Conservation (phyloP, 164 flowering plant species). For the Macadamia integrifolia region DNA sequence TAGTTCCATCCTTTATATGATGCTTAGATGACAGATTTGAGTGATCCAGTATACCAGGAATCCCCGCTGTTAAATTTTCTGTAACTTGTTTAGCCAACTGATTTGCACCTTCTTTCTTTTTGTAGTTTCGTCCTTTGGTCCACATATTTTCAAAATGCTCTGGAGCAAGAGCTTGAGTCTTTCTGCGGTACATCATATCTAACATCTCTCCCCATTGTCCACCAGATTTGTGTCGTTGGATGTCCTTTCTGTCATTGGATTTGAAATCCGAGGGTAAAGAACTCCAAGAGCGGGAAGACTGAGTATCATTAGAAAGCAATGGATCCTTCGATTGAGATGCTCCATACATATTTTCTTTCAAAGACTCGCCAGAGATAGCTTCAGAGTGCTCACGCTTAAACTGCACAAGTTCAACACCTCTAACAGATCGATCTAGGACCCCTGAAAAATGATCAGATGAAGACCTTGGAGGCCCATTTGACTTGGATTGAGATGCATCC, state of each 20-base stretch:
- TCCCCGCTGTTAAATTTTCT: slow-evolving; percentile 22
- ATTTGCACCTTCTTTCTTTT: slow-evolving; percentile 43
- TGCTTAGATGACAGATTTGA: slow-evolving; percentile 17
- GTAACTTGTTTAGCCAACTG: slow-evolving; percentile 28
- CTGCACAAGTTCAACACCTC: slow-evolving; percentile 92
- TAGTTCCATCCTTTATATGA: slow-evolving; percentile 19
- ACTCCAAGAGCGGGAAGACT: slow-evolving; percentile 57
- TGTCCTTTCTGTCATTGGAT: slow-evolving; percentile 22
- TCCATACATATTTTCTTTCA: slow-evolving; percentile 27
- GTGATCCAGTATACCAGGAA: slow-evolving; percentile 16
- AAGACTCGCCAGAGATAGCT: slow-evolving; percentile 17
- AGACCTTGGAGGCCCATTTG: slow-evolving; percentile 37
- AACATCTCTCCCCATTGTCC: slow-evolving; percentile 92
- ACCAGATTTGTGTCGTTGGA: slow-evolving; percentile 43
- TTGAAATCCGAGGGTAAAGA: slow-evolving; percentile 39
- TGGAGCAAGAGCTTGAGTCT: slow-evolving; percentile 88
- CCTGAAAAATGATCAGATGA: slow-evolving; percentile 62
- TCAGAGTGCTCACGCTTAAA: slow-evolving; percentile 48
- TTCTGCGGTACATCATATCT: slow-evolving; percentile 68
- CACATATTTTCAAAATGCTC: slow-evolving; percentile 97
- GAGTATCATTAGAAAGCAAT: slow-evolving; percentile 65
- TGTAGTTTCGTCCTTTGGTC: slow-evolving; percentile 87
- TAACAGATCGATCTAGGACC: slow-evolving; percentile 51
- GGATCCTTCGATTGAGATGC: slow-evolving; percentile 54
- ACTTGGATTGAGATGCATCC: slow-evolving; percentile 37